Conservation (phyloP, 495 filamentous ascomycete species). For the Podospora pseudoanserina region DNA sequence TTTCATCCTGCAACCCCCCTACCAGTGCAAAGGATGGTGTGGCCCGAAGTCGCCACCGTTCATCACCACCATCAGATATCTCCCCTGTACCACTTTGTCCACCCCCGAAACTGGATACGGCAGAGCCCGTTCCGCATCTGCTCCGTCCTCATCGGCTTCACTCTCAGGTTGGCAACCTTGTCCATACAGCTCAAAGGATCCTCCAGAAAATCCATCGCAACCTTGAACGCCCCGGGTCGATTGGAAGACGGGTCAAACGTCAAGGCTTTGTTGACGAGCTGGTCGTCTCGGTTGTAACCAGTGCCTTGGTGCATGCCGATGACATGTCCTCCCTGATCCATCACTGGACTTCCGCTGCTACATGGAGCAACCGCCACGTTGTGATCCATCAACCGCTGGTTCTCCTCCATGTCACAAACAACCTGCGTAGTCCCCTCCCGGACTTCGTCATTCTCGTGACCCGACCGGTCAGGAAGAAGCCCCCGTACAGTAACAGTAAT, state of each 20-base stretch:
- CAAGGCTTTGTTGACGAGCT: background rate
- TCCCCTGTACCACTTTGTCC: background rate
- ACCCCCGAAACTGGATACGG: background rate
- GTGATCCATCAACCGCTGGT: background rate
- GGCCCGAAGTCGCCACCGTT: background rate
- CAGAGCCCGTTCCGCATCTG: background rate
- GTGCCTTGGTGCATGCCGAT: background rate
- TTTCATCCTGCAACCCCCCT: background rate
- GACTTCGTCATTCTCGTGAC: no score
- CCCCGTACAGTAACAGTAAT: no score
- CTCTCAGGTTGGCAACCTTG: background rate
- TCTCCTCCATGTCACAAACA: no score
- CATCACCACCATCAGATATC: background rate
- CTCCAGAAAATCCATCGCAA: background rate
- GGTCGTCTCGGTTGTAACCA: background rate
- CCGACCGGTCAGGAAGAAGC: no score
- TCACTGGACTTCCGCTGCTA: background rate
- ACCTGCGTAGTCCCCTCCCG: no score
- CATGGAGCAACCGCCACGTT: background rate
- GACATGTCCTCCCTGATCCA: background rate
- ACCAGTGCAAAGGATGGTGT: background rate
- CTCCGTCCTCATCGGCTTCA: background rate
- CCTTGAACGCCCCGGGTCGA: background rate
- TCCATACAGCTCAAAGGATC: background rate
- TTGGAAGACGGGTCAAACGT: no score